Evolutionary conservation across 2,329 filamentous ascomycete species (phyloP), one percentile per base, ranked within the genome.

Genomic region (Cordyceps javanica): DNA sequence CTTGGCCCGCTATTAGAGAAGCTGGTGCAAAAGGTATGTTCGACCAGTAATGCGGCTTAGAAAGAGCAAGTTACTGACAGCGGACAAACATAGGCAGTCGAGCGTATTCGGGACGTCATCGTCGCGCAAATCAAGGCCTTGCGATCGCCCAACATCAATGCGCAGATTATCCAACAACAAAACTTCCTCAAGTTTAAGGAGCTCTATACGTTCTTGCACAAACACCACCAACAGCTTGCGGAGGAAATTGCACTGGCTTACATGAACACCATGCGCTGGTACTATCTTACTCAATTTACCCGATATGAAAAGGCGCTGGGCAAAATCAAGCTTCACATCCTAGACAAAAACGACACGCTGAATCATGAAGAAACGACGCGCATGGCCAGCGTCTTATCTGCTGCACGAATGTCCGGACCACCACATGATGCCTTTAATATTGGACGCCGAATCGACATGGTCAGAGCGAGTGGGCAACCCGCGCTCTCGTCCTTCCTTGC

Each of bases 251-350:
- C 86, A 9, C 88, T 91, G 69, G 94, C 95, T 3, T 99, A 99
- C 67, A 87, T 95, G 75, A 96, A 97, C 70, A 99, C 95, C 0
- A 99, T 99, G 91, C 85, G 91, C 55, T 99, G 94, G 94, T 99
- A 99, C 68, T 97, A 97, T 69, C 75, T 88, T 55, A 94, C 89
- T 63, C 90, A 97, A 70, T 99, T 99, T 68, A 86, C 83, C 3
- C 86, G 93, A 34, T 99, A 99, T 70, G 85, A 89, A 62, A 86
- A 87, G 64, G 87, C 94, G 0, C 78, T 99, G 6, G 87, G 88
- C 57, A 95, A 91, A 70, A 80, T 99, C 60, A 93, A 89, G 67
- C 72, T 97, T 3, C 91, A 97, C 67, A 72, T 80, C 5, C 79
- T 96, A 59, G 93, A 97, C 67, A 91, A 88, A 68, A 86, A 87